Percentiles rank a stretch among this genome's conserved stretches.
These are phyloP conservation scores for Angomonas ambiguus DNA, from an alignment of 208 protist genomes.

Conservation along the genomic window DNA sequence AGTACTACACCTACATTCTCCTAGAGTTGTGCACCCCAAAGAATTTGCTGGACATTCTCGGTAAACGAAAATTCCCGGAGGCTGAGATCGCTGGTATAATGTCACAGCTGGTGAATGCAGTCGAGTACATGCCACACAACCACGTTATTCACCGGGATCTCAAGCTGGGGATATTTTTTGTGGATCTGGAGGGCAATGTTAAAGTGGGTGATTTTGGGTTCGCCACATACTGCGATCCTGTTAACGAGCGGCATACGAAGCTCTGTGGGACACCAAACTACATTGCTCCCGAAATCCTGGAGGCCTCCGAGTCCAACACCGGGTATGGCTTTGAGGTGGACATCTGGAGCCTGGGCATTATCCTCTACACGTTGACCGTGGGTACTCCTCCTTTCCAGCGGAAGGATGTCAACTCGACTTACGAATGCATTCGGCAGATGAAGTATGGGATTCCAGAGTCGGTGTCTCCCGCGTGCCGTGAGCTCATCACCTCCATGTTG, in stretches of 20 bases:
- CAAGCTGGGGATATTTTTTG: slow-evolving; percentile 90
- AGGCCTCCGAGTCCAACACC: slow-evolving; percentile 24
- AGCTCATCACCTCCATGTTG: slow-evolving; percentile 85
- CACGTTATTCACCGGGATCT: slow-evolving; percentile 79
- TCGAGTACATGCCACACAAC: slow-evolving; percentile 81
- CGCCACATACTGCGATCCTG: slow-evolving; percentile 34
- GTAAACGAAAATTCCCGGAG: slow-evolving; percentile 32
- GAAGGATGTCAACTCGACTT: slow-evolving; percentile 50
- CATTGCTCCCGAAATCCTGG: slow-evolving; percentile 90
- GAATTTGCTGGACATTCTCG: slow-evolving; percentile 51
- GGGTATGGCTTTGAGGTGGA: slow-evolving; percentile 92
- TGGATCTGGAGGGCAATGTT: slow-evolving; percentile 72
- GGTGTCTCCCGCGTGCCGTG: slow-evolving; percentile 32
- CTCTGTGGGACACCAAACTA: slow-evolving; percentile 96
- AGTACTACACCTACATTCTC: slow-evolving; percentile 67
- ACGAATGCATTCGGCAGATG: slow-evolving; percentile 40
- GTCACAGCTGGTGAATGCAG: slow-evolving; percentile 74
- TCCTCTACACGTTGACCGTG: slow-evolving; percentile 87
- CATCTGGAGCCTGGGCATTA: slow-evolving; percentile 93
- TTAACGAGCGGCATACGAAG: slow-evolving; percentile 38
- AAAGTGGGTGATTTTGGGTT: slow-evolving; percentile 94
- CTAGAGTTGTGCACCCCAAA: slow-evolving; percentile 55
- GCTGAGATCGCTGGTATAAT: slow-evolving; percentile 75
- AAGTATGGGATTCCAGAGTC: slow-evolving; percentile 79
- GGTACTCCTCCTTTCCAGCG: slow-evolving; percentile 84